Base-by-base conservation (phyloP, 164 flowering plant genomes). In the Annona cherimola region DNA sequence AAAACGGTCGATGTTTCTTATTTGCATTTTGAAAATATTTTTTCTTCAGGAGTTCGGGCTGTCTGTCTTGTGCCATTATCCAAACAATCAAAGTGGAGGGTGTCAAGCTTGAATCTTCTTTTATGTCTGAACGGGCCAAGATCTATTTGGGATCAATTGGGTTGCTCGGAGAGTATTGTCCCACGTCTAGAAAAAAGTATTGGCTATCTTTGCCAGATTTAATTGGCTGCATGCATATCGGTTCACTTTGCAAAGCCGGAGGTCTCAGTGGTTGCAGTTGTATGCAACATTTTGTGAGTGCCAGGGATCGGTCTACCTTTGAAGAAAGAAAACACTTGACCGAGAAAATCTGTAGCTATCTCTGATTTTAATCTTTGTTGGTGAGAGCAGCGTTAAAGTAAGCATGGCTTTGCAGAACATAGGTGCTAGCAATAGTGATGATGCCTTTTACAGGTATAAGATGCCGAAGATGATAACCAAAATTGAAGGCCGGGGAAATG, bases 391-490 rank as follows among this genome's bases (percentile, higher is more conserved):
- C n/a, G 9, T 55, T 39, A 3, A 11, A 18, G 55, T 6, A 71
- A 87, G 80, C 61, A 93, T 93, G 98, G 97, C 94, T 41, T 73
- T 93, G 73, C 97, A 91, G 72, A 93, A 93, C 73, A 93, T 93
- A 72, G 98, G 98, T 80, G 96, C 98, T 67, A 82, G 83, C 7
- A 93, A 93, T 86, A 84, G 86, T 6, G 97, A 91, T 82, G 98
- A 93, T 89, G 98, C 97, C 88, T 93, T 93, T 55, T 93, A 93
- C 59, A 89, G 98, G 89, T 91, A 91, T 72, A 93, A 91, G 87
- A 93, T 93, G 98, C 98, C 98, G 9, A 86, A 66, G 73, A 93
- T 93, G 98, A 78, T 91, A 0, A 93, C 98, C 42, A 91, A 93
- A 77, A 89, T 90, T 73, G 98, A 93, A 81, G 98, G 98, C 1